Base-by-base conservation (phyloP, 1,284 basidiomycete species). In the Ganoderma sinense region DNA sequence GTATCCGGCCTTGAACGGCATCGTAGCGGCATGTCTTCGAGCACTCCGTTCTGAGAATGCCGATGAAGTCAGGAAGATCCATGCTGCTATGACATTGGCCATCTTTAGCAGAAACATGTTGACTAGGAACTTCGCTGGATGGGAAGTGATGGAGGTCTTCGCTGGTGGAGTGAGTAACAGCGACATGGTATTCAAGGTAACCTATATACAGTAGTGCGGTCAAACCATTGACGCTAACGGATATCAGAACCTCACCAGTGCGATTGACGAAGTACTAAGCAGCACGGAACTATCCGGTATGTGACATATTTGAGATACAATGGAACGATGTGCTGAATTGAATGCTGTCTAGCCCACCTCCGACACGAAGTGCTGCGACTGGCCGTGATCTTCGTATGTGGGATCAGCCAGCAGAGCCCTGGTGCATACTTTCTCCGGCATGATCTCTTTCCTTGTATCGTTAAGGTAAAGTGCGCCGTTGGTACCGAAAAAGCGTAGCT, bases 81-180 rank as follows among this genome's bases (percentile, higher is more conserved):
- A 89, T 69, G 81, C 87, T 0, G 76, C 90, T 10, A 82, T 86
- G 71, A 88, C 87, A 0, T 77, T 91, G 36, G 78, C 82, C 0
- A 78, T 88, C 20, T 39, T 88, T 4, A 76, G 85, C 36, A 83
- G 85, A 23, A 81, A 80, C 65, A 75, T 89, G 20, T 80, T 91
- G 55, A 81, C 80, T 59, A 90, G 91, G 78, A 85, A 86, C 64
- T 75, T 88, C 0, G 84, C 86, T 3, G 91, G 91, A 29, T 91
- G 88, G 89, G 90, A 92, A 75, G 84, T 88, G 11, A 91, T 92
- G 90, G 87, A 91, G 48, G 77, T 90, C 33, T 84, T 91, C 64
- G 89, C 89, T 2, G 88, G 88, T 8, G 87, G 86, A 33, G 87
- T 90, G 6, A 81, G 79, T 13, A 81, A 85, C 64, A 90, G 88